A percentile compares a stretch with the other conserved stretches of the same genome.
Conservation (phyloP, 2,329 filamentous ascomycete species). For the Coleophoma eucalyptorum region DNA sequence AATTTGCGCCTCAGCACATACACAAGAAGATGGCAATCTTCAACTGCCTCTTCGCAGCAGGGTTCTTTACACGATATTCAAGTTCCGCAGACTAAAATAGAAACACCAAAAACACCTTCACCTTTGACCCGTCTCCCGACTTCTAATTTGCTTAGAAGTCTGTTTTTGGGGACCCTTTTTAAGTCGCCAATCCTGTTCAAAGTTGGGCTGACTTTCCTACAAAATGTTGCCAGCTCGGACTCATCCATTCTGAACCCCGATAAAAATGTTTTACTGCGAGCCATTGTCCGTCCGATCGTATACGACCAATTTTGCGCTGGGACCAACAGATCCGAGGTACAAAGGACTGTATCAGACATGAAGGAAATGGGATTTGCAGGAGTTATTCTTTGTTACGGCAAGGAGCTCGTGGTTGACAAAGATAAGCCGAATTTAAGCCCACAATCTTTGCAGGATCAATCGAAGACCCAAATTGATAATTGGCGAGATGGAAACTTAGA, state of each 20-base stretch:
- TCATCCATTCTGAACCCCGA: neutral
- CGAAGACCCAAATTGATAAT: neutral
- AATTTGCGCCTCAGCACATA: too few species aligned
- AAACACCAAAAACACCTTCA: too few species aligned
- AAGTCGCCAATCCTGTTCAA: neutral
- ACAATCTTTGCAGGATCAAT: neutral
- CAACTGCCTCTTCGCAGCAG: too few species aligned
- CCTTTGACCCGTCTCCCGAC: neutral
- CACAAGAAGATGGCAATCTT: too few species aligned
- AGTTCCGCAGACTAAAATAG: too few species aligned
- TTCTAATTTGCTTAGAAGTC: neutral
- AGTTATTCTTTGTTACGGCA: neutral
- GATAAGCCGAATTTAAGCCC: neutral
- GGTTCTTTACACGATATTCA: too few species aligned
- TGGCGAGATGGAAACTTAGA: constrained; percentile 49
- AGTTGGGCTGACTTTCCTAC: neutral
- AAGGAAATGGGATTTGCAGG: neutral
- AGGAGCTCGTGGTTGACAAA: neutral
- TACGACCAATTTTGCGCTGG: neutral
- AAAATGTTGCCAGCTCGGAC: neutral
- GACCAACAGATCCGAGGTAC: neutral
- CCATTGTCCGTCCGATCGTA: neutral
- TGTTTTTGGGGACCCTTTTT: neutral
- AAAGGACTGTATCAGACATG: neutral
- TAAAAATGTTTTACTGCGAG: neutral